Conservation (phyloP, 1,284 basidiomycete genomes). For the Heterobasidion annosum region DNA sequence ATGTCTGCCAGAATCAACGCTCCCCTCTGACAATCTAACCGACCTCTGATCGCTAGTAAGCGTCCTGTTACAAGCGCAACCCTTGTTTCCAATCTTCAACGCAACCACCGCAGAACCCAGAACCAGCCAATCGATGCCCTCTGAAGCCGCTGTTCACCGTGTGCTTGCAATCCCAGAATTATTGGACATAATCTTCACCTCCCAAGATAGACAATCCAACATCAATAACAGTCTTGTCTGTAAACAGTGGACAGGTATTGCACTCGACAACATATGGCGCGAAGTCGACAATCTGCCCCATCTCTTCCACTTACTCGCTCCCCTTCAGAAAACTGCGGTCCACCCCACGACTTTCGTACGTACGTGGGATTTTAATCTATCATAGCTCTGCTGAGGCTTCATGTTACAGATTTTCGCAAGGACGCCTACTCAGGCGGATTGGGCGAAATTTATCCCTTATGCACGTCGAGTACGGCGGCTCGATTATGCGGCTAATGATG, state of each 20-base stretch:
- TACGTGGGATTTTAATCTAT: neutral
- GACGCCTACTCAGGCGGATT: constrained; percentile 39
- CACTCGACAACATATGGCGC: constrained; percentile 42
- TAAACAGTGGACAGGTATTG: constrained; percentile 40
- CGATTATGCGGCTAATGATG: constrained; percentile 7
- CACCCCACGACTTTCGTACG: neutral
- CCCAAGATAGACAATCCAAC: constrained; percentile 27
- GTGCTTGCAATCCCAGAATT: constrained; percentile 43
- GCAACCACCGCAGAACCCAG: no score
- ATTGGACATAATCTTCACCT: constrained; percentile 37
- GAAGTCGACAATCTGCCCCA: constrained; percentile 33
- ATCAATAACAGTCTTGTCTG: constrained; percentile 37
- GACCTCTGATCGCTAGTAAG: no score
- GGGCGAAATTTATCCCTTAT: constrained; percentile 47
- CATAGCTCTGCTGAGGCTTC: neutral
- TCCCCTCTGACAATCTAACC: no score
- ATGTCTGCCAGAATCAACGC: no score
- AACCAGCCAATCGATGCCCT: neutral
- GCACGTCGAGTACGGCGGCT: constrained; percentile 39
- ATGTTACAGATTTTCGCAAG: constrained; percentile 28
- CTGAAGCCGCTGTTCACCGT: constrained; percentile 9
- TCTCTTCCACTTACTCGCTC: constrained; percentile 38
- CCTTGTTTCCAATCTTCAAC: no score
- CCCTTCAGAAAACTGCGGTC: constrained; percentile 15
- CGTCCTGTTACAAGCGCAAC: no score